Conservation (phyloP, 1,284 basidiomycete genomes). For the Vanrija humicola region DNA sequence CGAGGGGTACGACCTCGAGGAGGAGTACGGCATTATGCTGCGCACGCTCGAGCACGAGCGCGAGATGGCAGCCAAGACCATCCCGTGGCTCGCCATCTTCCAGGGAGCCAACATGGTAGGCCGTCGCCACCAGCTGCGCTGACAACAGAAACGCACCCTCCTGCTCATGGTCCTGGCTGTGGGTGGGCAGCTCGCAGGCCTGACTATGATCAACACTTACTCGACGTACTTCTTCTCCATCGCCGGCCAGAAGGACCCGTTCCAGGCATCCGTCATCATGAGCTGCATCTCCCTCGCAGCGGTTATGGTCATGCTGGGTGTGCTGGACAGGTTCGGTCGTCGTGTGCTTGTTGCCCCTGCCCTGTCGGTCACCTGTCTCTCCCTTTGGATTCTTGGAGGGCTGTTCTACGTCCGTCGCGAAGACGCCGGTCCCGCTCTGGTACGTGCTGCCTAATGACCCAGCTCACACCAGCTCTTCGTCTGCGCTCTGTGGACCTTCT, state of each 20-base stretch:
- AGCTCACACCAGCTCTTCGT: too few species aligned
- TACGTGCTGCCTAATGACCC: too few species aligned
- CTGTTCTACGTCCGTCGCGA: too few species aligned
- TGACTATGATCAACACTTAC: slow-evolving; percentile 16
- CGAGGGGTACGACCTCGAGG: slow-evolving; percentile 27
- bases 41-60: slow-evolving; percentile 24
- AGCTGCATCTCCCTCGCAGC: neutral
- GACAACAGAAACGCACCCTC: slow-evolving; percentile 5
- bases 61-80: neutral
- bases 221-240: slow-evolving; percentile 23
- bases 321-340: slow-evolving; percentile 21
- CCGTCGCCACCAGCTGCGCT: too few species aligned
- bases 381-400: slow-evolving; percentile 11
- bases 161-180: slow-evolving; percentile 13
- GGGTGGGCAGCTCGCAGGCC: slow-evolving; percentile 9
- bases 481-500: slow-evolving; percentile 17
- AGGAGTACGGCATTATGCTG: slow-evolving; percentile 26
- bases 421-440: too few species aligned
- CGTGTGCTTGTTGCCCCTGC: neutral
- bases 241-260: slow-evolving; percentile 23
- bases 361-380: neutral
- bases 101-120: slow-evolving; percentile 19
- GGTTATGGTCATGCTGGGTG: slow-evolving; percentile 9
- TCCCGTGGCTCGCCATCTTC: slow-evolving; percentile 8
- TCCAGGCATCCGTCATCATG: slow-evolving; percentile 21